Percentiles rank a stretch among this genome's conserved stretches.
Conservation (phyloP, 2,329 filamentous ascomycete species). For the Arthrinium puccinioides region DNA sequence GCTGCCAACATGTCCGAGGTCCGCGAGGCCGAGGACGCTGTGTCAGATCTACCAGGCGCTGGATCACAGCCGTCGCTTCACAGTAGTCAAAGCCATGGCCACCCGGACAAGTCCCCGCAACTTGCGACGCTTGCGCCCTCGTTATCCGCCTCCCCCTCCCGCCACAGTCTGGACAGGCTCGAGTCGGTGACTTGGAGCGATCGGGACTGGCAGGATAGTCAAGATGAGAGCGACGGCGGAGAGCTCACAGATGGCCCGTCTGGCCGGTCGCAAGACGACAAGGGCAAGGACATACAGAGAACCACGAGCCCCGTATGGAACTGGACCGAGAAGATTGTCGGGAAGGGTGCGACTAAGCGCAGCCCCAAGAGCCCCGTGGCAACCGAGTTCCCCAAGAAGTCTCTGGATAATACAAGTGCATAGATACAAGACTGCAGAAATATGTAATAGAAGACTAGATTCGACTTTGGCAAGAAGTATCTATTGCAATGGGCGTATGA, state of each 20-base stretch:
- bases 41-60: conserved; percentile 34
- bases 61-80: conserved; percentile 10
- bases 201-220: conserved; percentile 52
- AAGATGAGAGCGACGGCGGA: conserved; percentile 35
- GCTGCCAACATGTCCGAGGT: too few relatives aligned
- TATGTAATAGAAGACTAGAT: too few relatives aligned
- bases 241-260: conserved; percentile 7
- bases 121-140: neutral
- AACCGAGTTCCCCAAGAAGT: conserved; percentile 8
- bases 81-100: conserved; percentile 1
- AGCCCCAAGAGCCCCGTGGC: conserved; percentile 8
- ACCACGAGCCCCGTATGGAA: conserved; percentile 26
- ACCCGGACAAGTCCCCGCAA: neutral
- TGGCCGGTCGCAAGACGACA: conserved; percentile 7
- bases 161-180: conserved; percentile 21
- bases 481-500: too few relatives aligned
- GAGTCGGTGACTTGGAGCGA: conserved; percentile 63
- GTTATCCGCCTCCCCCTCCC: conserved; percentile 14
- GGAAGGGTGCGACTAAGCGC: conserved; percentile 22
- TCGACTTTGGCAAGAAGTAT: too few relatives aligned
- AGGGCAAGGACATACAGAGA: conserved; percentile 8
- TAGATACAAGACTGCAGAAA: too few relatives aligned
- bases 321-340: conserved; percentile 36
- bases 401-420: too few relatives aligned
- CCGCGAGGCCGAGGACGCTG: conserved; percentile 35